These are phyloP conservation scores for Paramecium biaurelia DNA, from an alignment of 73 alveolate species.

Conservation along the genomic window DNA sequence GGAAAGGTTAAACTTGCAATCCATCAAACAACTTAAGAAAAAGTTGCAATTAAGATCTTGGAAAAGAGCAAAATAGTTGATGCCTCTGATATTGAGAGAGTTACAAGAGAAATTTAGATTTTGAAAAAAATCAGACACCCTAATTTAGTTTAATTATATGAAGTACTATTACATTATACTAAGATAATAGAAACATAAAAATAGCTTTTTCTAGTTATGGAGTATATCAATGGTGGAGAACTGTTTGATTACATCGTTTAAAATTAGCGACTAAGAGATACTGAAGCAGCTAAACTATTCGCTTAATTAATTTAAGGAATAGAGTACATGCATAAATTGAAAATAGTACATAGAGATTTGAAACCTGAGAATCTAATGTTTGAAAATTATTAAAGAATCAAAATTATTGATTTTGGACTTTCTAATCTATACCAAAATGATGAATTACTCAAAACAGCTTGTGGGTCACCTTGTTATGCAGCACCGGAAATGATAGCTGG, in stretches of 20 bases:
- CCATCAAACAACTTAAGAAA: conserved; percentile 77
- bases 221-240: conserved; percentile 92
- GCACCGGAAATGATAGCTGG: conserved; percentile 95
- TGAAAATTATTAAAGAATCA: conserved; percentile 76
- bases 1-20: conserved; percentile 83
- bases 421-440: conserved; percentile 77
- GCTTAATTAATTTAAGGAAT: conserved; percentile 86
- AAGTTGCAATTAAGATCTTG: conserved; percentile 81
- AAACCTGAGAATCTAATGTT: conserved; percentile 94
- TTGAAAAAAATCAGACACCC: conserved; percentile 90
- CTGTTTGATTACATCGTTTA: conserved; percentile 87
- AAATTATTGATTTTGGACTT: conserved; percentile 94
- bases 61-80: conserved; percentile 79
- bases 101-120: too few relatives aligned
- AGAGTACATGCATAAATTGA: conserved; percentile 86
- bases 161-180: conserved; percentile 12
- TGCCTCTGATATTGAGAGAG: conserved; percentile 89
- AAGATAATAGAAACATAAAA: conserved; percentile 72
- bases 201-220: conserved; percentile 89
- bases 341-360: conserved; percentile 90
- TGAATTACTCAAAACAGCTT: conserved; percentile 81
- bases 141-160: conserved; percentile 85
- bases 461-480: conserved; percentile 92
- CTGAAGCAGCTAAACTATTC: conserved; percentile 83
- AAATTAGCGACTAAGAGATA: conserved; percentile 75